A percentile compares a stretch with the other conserved stretches of the same genome.
Evolutionary conservation across 371 early-diverging fungal genomes (phyloP).

Genomic region (Mucor lusitanicus): DNA sequence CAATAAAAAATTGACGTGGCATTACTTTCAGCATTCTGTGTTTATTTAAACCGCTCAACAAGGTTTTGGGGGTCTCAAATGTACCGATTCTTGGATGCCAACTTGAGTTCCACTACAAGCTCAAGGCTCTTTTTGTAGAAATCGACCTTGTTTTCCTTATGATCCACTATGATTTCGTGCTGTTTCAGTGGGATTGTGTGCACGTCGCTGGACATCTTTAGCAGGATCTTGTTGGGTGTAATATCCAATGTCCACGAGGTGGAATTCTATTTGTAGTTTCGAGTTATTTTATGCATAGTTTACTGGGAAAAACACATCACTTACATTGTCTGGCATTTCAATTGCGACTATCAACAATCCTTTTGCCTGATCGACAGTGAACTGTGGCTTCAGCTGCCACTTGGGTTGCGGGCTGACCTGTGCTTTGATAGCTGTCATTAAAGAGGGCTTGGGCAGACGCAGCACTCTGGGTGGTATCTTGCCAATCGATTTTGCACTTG

Average conservation of each 20-base stretch:
- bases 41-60: conserved; percentile 1
- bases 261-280: conserved; percentile 20
- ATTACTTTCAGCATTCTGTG: background rate
- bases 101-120: conserved; percentile 27
- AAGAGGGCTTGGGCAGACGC: conserved; percentile 51
- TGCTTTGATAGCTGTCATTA: background rate
- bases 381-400: conserved; percentile 2
- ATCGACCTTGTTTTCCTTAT: conserved; percentile 19
- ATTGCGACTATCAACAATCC: conserved; percentile 34
- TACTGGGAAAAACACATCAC: background rate
- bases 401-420: background rate
- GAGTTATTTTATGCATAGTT: conserved; percentile 1
- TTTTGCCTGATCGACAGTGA: conserved; percentile 10
- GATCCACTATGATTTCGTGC: background rate
- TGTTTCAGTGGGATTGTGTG: background rate
- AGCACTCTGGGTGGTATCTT: conserved; percentile 58
- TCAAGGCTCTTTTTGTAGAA: conserved; percentile 31
- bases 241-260: conserved; percentile 38
- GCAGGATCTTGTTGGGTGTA: conserved; percentile 26
- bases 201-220: conserved; percentile 11
- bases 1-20: conserved; percentile 29
- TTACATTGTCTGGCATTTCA: conserved; percentile 39
- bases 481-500: conserved; percentile 62
- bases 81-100: conserved; percentile 21
- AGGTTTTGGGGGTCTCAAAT: conserved; percentile 16